Conservation (phyloP, 441 rosid species). For the Mallotus repandus region DNA sequence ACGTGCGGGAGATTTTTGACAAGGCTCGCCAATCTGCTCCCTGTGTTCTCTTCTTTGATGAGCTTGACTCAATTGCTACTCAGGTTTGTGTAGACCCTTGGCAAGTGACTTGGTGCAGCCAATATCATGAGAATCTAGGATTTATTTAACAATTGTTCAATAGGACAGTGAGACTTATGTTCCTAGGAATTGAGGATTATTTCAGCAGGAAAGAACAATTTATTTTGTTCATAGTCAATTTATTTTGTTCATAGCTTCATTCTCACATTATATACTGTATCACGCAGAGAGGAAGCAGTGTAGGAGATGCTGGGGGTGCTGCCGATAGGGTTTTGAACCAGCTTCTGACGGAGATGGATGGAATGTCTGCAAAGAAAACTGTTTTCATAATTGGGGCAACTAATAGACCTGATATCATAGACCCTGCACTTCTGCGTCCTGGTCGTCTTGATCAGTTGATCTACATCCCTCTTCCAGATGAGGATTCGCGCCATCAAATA, state of each 20-base stretch:
- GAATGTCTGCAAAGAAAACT: conserved; percentile 74
- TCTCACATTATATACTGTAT: conserved; percentile 1
- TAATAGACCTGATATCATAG: conserved; percentile 72
- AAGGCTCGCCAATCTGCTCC: conserved; percentile 77
- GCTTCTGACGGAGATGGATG: conserved; percentile 82
- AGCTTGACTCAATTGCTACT: conserved; percentile 72
- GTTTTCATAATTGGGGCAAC: conserved; percentile 73
- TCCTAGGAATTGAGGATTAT: neutral
- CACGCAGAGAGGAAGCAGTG: conserved; percentile 68
- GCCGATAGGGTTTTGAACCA: conserved; percentile 75
- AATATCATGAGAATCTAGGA: neutral
- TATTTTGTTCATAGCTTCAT: conserved; percentile 8
- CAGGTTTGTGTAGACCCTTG: conserved; percentile 36
- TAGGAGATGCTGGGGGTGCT: conserved; percentile 77
- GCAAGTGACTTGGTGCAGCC: neutral
- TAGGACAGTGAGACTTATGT: neutral
- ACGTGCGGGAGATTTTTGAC: conserved; percentile 70
- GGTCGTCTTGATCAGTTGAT: conserved; percentile 76
- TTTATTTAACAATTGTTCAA: neutral
- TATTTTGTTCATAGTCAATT: conserved; percentile 1
- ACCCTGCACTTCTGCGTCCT: conserved; percentile 67
- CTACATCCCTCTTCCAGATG: conserved; percentile 77
- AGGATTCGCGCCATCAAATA: conserved; percentile 63
- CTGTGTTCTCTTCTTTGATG: conserved; percentile 74
- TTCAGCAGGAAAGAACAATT: neutral